These are phyloP conservation scores for Plenodomus biglobosus DNA, from an alignment of 2,329 filamentous ascomycete genomes.

Conservation along the genomic window DNA sequence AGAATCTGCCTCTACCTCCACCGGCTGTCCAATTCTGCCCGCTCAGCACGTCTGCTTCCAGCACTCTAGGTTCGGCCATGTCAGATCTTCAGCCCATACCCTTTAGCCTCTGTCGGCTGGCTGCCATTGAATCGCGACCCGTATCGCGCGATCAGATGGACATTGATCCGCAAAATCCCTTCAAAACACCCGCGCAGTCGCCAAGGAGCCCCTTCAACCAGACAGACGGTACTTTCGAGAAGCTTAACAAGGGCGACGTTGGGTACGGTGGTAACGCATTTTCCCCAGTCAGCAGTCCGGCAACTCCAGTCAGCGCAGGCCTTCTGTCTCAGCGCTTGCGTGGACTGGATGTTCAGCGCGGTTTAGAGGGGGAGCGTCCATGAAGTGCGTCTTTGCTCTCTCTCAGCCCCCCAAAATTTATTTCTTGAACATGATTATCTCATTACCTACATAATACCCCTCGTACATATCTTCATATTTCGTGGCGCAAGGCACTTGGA, in stretches of 20 bases:
- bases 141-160: conserved; percentile 39
- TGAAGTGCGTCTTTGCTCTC: background rate
- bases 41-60: conserved; percentile 23
- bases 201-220: conserved; percentile 20
- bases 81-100: conserved; percentile 56
- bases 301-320: conserved; percentile 66
- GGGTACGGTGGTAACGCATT: conserved; percentile 45
- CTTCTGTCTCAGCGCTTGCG: conserved; percentile 70
- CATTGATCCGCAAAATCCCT: conserved; percentile 29
- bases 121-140: conserved; percentile 33
- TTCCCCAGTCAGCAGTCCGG: conserved; percentile 27
- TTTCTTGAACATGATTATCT: background rate
- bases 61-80: conserved; percentile 25
- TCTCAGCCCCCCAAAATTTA: background rate
- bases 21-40: conserved; percentile 36
- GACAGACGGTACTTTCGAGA: conserved; percentile 57
- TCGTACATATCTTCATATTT: background rate
- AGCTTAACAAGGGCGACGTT: conserved; percentile 66
- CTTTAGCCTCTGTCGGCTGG: conserved; percentile 46
- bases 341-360: conserved; percentile 57
- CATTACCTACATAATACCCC: background rate
- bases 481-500: background rate
- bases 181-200: conserved; percentile 25
- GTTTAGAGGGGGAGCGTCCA: background rate
- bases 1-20: conserved; percentile 34